Evolutionary conservation across 2,329 filamentous ascomycete genomes (phyloP).

Genomic region (Hirsutella thompsonii): DNA sequence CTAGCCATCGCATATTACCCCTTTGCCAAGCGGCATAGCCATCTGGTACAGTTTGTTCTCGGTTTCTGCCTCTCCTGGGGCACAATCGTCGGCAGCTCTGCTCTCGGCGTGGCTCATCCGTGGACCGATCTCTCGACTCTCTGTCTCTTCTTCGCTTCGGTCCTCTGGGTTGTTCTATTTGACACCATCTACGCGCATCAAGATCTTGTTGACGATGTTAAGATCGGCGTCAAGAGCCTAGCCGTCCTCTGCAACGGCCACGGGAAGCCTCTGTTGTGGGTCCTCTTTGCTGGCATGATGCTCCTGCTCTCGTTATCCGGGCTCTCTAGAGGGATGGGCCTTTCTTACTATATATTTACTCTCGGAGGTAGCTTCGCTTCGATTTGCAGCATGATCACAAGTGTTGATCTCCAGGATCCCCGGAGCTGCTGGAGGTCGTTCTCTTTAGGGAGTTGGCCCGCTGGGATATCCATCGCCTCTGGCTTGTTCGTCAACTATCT

Average conservation of each 20-base stretch:
- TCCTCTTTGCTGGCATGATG: neutral
- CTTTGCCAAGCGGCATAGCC: conserved; percentile 21
- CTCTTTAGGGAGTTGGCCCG: neutral
- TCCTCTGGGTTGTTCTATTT: conserved; percentile 19
- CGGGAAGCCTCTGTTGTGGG: neutral
- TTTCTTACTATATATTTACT: neutral
- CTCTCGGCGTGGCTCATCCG: conserved; percentile 10
- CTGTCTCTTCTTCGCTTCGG: conserved; percentile 14
- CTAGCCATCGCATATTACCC: conserved; percentile 18
- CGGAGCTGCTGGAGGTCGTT: neutral
- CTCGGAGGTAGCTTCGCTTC: neutral
- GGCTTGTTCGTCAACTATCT: no score
- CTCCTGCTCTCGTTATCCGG: neutral
- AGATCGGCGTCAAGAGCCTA: conserved; percentile 18
- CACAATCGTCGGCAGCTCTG: conserved; percentile 15
- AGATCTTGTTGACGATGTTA: conserved; percentile 19
- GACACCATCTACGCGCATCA: conserved; percentile 24
- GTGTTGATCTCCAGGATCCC: neutral
- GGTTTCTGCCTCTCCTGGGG: conserved; percentile 19
- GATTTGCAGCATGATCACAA: neutral
- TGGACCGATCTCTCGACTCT: conserved; percentile 11
- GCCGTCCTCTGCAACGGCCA: conserved; percentile 10
- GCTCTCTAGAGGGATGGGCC: neutral
- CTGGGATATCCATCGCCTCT: neutral
- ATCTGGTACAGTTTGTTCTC: conserved; percentile 20